Base-by-base conservation (phyloP, 805 yeast species). In the Saccharomycopsis schoenii region DNA sequence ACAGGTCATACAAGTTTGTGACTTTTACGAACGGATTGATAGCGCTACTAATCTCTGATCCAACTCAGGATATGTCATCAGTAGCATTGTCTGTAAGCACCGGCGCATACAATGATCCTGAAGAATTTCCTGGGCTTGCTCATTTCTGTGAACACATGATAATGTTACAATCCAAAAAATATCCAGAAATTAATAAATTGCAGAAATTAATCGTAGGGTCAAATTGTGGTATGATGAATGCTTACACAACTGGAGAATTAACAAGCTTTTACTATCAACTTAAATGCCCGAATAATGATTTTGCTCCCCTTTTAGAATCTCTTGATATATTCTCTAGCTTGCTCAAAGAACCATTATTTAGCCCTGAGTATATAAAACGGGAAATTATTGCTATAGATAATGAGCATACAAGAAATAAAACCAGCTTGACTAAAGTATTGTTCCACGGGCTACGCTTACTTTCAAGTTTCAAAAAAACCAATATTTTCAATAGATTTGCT, bases 121-220 rank as follows among this genome's bases (percentile, higher is more conserved):
- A 73, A 5, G 78, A 77, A 4, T 66, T 86, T 1, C 83, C 83
- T 0, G 99, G 99, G 0, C 69, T 93, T 42, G 98, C 98, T 0
- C 99, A 93, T 74, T 79, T 89, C 61, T 86, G 96, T 67, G 97
- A 90, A 68, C 97, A 90, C 70, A 76, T 87, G 78, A 60, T 84
- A 1, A 72, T 82, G 40, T 76, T 78, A 60, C 88, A 86, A 2
- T 81, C 88, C 0, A 82, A 79, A 66, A 72, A 76, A 58, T 84
- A 70, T 64, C 85, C 88, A 0, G 68, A 72, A 19, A 76, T 81
- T 1, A 77, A 76, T 43, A 66, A 67, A 29, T 82, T 81, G 63
- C 78, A 78, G 57, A 77, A 77, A 36, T 59, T 70, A 5, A 67
- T 86, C 0, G 66, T 76, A 0, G 69, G 75, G 36, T 70, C 76